Evolutionary conservation across 495 filamentous ascomycete genomes (phyloP).

Genomic region (Penicillium angulare): DNA sequence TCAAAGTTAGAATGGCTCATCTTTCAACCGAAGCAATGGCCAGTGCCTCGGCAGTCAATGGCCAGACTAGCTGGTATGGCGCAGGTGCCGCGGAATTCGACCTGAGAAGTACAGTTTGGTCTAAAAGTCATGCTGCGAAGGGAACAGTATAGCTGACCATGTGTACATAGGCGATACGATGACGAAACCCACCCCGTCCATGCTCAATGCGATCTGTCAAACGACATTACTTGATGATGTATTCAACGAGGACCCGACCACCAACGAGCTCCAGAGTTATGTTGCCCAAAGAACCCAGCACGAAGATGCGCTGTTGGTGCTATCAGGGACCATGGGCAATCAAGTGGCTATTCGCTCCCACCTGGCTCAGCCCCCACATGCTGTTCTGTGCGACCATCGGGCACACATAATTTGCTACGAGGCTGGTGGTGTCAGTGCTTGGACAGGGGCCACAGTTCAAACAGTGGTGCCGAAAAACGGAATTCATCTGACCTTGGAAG

Average conservation of each 20-base stretch:
- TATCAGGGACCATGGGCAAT: slow-evolving; percentile 86
- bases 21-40: slow-evolving; percentile 6
- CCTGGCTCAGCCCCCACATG: slow-evolving; percentile 67
- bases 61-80: slow-evolving; percentile 51
- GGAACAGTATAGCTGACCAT: background rate
- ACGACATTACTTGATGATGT: slow-evolving; percentile 77
- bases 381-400: slow-evolving; percentile 65
- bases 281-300: slow-evolving; percentile 70
- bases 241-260: slow-evolving; percentile 78
- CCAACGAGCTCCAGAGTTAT: slow-evolving; percentile 66
- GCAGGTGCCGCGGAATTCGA: slow-evolving; percentile 66
- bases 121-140: background rate
- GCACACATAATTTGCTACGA: slow-evolving; percentile 68
- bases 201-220: slow-evolving; percentile 65
- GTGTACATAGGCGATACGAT: slow-evolving; percentile 62
- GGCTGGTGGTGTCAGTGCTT: slow-evolving; percentile 64
- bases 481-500: slow-evolving; percentile 65
- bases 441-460: slow-evolving; percentile 60
- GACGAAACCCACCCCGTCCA: slow-evolving; percentile 78
- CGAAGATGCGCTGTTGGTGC: slow-evolving; percentile 62
- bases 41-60: slow-evolving; percentile 8
- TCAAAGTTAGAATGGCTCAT: slow-evolving; percentile 24
- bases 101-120: slow-evolving; percentile 39
- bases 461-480: slow-evolving; percentile 60
- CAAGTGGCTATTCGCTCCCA: slow-evolving; percentile 68